Evolutionary conservation across 768 basidiomycete species (phyloP).

Genomic region (Paxillus involutus): DNA sequence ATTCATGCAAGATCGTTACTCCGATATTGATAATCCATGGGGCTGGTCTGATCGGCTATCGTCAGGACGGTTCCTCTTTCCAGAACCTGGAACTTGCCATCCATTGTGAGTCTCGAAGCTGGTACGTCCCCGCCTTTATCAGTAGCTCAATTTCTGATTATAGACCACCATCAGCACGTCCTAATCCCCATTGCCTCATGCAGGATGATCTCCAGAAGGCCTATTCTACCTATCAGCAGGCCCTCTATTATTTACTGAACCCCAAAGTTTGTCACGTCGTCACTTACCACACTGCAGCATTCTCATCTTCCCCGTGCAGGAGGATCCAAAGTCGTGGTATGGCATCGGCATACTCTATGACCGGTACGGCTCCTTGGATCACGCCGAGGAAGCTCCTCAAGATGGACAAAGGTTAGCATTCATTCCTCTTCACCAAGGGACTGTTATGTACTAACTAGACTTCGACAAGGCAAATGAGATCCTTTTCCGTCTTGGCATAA

Average conservation of each 20-base stretch:
- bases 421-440: too few relatives aligned
- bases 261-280: constrained; percentile 67
- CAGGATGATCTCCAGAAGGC: constrained; percentile 99
- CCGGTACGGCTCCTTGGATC: too few relatives aligned
- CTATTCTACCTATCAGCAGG: constrained; percentile 97
- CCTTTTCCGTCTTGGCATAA: too few relatives aligned
- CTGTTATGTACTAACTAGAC: too few relatives aligned
- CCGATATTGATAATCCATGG: too few relatives aligned
- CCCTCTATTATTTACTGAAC: constrained; percentile 91
- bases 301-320: constrained; percentile 35
- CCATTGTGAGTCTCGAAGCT: constrained; percentile 87
- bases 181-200: constrained; percentile 69
- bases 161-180: too few relatives aligned
- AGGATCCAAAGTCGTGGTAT: constrained; percentile 92
- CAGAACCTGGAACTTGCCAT: constrained; percentile 96
- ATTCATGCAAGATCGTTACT: too few relatives aligned
- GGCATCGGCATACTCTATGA: constrained; percentile 27
- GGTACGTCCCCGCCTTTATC: constrained; percentile 49
- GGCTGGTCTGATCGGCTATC: constrained; percentile 44
- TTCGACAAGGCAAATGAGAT: too few relatives aligned
- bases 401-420: too few relatives aligned
- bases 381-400: too few relatives aligned
- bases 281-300: not conserved
- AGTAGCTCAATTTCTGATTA: not conserved
- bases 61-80: constrained; percentile 94